Conservation (phyloP, 2,329 filamentous ascomycete genomes). For the Daldinia eschscholtzii region DNA sequence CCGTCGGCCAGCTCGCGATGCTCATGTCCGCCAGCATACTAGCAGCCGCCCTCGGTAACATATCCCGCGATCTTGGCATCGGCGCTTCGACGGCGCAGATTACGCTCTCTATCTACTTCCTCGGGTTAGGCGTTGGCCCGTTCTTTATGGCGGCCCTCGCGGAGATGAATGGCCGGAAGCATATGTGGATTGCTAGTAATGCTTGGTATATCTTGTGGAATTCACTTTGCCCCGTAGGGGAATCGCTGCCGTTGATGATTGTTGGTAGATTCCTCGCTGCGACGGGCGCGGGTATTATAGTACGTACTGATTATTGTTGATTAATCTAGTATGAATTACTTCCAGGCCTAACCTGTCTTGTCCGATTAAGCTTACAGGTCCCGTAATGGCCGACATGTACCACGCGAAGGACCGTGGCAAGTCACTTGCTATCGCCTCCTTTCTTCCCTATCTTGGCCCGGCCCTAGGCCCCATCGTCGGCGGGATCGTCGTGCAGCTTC, state of each 20-base stretch:
- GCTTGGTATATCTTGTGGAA: conserved; percentile 56
- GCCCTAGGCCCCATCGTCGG: conserved; percentile 76
- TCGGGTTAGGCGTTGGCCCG: conserved; percentile 54
- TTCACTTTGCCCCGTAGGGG: conserved; percentile 51
- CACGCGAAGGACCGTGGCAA: conserved; percentile 54
- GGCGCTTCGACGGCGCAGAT: conserved; percentile 50
- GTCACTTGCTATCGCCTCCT: conserved; percentile 52
- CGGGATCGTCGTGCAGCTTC: conserved; percentile 72
- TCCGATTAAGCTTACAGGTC: conserved; percentile 53
- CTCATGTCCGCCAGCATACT: conserved; percentile 56
- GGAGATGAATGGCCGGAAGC: conserved; percentile 54
- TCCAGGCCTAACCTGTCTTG: no score
- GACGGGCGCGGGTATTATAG: conserved; percentile 50
- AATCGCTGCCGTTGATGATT: conserved; percentile 52
- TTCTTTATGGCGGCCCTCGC: conserved; percentile 53
- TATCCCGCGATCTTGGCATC: conserved; percentile 52
- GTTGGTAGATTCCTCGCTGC: conserved; percentile 49
- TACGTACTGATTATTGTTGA: conserved; percentile 36
- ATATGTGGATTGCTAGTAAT: conserved; percentile 53
- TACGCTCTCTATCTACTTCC: conserved; percentile 54
- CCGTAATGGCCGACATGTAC: conserved; percentile 56
- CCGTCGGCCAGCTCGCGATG: conserved; percentile 53
- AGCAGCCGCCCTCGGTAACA: conserved; percentile 53
- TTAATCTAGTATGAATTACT: not conserved
- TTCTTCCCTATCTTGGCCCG: conserved; percentile 65